Evolutionary conservation across 495 filamentous ascomycete species (phyloP).

Genomic region (Penicillium mononematosum): DNA sequence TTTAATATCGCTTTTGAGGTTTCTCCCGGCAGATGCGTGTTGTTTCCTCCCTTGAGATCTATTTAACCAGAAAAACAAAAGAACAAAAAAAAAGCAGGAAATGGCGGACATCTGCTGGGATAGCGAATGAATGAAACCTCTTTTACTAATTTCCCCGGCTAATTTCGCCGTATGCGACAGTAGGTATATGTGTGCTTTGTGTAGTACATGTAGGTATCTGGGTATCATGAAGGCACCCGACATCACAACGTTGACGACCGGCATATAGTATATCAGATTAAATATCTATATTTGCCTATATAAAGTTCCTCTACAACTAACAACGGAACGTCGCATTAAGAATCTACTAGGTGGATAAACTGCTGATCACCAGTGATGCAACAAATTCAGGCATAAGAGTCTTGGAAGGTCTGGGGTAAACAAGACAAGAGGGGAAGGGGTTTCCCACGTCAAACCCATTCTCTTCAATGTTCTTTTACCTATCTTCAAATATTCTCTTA

Average conservation of each 20-base stretch:
- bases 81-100: not conserved
- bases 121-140: not conserved
- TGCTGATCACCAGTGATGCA: slow-evolving; percentile 8
- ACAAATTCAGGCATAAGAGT: not conserved
- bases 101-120: not conserved
- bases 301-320: not conserved
- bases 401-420: not conserved
- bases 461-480: not conserved
- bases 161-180: not conserved
- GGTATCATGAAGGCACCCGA: no score
- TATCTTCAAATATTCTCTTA: no score
- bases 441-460: not conserved
- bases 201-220: not conserved
- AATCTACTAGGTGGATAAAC: slow-evolving; percentile 5
- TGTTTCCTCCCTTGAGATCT: not conserved
- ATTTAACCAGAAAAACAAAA: not conserved
- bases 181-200: not conserved
- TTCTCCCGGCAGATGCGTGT: not conserved
- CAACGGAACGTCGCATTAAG: slow-evolving; percentile 18
- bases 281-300: not conserved
- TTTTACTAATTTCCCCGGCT: not conserved
- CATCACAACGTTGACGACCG: not conserved
- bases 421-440: not conserved
- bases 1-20: not conserved
- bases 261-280: not conserved